Conservation (phyloP, 2,329 filamentous ascomycete species). For the Emericellopsis atlantica region DNA sequence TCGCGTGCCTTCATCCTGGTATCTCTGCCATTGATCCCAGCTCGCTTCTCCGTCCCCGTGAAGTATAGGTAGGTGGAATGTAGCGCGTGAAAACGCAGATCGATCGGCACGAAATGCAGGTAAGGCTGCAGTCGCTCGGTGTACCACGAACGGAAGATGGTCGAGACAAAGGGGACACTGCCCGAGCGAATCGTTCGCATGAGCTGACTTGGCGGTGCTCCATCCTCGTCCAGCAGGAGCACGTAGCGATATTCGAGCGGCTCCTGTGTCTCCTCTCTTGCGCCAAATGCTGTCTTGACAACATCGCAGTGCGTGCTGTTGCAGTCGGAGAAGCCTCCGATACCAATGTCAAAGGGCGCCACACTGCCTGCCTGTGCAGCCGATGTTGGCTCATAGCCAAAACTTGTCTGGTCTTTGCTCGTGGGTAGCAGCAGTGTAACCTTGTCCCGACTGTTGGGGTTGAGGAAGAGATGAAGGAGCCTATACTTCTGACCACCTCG, state of each 20-base stretch:
- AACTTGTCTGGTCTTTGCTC: constrained; percentile 21
- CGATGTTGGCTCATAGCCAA: constrained; percentile 42
- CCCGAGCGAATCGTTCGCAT: constrained; percentile 52
- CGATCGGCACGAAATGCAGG: constrained; percentile 71
- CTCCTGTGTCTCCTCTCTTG: constrained; percentile 23
- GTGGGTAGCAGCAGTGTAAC: constrained; percentile 44
- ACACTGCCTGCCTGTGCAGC: constrained; percentile 38
- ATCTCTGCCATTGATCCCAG: constrained; percentile 27
- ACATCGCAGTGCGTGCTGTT: constrained; percentile 26
- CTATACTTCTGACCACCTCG: constrained; percentile 59
- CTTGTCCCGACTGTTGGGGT: constrained; percentile 33
- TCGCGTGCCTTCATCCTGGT: constrained; percentile 32
- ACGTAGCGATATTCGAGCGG: constrained; percentile 58
- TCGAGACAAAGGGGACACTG: constrained; percentile 57
- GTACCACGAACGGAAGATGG: constrained; percentile 70
- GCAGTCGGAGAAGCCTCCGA: constrained; percentile 46
- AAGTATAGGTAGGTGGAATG: constrained; percentile 69
- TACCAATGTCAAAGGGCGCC: constrained; percentile 42
- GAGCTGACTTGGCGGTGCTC: constrained; percentile 48
- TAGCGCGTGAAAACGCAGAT: constrained; percentile 59
- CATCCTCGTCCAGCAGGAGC: constrained; percentile 58
- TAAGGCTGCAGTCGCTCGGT: constrained; percentile 62
- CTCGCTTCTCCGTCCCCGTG: constrained; percentile 35
- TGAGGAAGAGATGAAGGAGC: constrained; percentile 56
- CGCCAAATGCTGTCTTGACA: constrained; percentile 16